These are phyloP conservation scores for Elsinoe fawcettii DNA, from an alignment of 2,329 filamentous ascomycete genomes.

Conservation along the genomic window DNA sequence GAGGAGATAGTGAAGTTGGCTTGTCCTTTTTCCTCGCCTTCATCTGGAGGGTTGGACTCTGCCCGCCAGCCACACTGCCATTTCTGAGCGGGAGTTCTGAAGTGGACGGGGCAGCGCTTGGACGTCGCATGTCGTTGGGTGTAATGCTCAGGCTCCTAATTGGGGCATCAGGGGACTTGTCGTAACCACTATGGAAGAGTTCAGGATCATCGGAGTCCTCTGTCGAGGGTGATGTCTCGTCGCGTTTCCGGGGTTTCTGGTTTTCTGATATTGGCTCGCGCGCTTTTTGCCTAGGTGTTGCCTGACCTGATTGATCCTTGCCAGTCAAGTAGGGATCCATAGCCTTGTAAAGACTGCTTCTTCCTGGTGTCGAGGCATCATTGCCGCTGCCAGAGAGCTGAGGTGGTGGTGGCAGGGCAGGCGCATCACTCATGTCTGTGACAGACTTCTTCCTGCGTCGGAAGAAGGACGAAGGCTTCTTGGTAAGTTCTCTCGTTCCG, in stretches of 20 bases:
- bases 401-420: conserved; percentile 44
- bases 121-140: conserved; percentile 24
- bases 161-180: conserved; percentile 62
- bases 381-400: conserved; percentile 42
- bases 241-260: conserved; percentile 15
- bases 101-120: conserved; percentile 15
- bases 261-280: background rate
- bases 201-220: conserved; percentile 38
- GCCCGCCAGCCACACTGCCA: background rate
- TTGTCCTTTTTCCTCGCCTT: conserved; percentile 11
- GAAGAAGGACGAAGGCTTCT: conserved; percentile 94
- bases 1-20: conserved; percentile 7
- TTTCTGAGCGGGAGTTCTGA: conserved; percentile 12
- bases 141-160: conserved; percentile 38
- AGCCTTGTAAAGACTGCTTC: conserved; percentile 73
- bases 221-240: conserved; percentile 18
- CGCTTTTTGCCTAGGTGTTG: conserved; percentile 20
- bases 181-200: conserved; percentile 69
- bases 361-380: conserved; percentile 41
- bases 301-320: conserved; percentile 21
- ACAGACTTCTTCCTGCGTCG: conserved; percentile 85
- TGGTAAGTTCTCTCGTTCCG: conserved; percentile 51
- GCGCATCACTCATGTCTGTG: conserved; percentile 57
- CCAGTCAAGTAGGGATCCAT: conserved; percentile 72
- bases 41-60: conserved; percentile 8